Evolutionary conservation across 2,329 filamentous ascomycete genomes (phyloP).

Genomic region (Aspergillus fumigatiaffinis): DNA sequence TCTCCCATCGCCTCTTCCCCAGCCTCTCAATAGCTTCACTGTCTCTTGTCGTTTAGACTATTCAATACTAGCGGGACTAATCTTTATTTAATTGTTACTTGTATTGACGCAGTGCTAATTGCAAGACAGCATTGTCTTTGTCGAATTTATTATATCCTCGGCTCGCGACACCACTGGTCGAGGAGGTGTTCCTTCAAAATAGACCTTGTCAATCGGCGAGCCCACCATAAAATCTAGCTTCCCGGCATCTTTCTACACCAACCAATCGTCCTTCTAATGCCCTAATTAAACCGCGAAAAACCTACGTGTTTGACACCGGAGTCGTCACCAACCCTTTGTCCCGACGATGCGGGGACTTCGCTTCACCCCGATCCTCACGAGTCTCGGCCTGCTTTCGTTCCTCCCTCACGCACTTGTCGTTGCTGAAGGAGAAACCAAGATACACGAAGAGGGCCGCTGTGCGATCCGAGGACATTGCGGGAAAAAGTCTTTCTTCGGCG

Average conservation of each 20-base stretch:
- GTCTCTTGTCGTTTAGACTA: neutral
- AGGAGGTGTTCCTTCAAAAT: neutral
- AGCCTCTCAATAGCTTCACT: neutral
- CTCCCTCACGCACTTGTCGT: slow-evolving; percentile 20
- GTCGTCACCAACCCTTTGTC: neutral
- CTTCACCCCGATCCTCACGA: slow-evolving; percentile 22
- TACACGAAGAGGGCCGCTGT: slow-evolving; percentile 83
- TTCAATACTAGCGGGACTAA: neutral
- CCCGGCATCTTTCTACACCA: neutral
- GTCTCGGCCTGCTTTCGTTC: slow-evolving; percentile 23
- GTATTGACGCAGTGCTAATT: neutral
- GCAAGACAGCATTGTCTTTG: neutral
- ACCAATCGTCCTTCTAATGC: neutral
- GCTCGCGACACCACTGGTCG: neutral
- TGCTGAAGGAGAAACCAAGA: slow-evolving; percentile 41
- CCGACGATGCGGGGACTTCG: slow-evolving; percentile 30
- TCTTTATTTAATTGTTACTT: neutral
- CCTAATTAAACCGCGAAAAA: neutral
- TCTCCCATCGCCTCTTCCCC: neutral
- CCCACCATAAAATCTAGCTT: neutral
- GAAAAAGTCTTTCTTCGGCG: slow-evolving; percentile 83
- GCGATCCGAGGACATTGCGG: slow-evolving; percentile 90
- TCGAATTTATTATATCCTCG: neutral
- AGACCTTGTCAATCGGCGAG: neutral
- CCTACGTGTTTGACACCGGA: neutral